Percentiles rank a stretch among this genome's conserved stretches.
Evolutionary conservation across 441 rosid genomes (phyloP).

Genomic region (Populus hybrid): DNA sequence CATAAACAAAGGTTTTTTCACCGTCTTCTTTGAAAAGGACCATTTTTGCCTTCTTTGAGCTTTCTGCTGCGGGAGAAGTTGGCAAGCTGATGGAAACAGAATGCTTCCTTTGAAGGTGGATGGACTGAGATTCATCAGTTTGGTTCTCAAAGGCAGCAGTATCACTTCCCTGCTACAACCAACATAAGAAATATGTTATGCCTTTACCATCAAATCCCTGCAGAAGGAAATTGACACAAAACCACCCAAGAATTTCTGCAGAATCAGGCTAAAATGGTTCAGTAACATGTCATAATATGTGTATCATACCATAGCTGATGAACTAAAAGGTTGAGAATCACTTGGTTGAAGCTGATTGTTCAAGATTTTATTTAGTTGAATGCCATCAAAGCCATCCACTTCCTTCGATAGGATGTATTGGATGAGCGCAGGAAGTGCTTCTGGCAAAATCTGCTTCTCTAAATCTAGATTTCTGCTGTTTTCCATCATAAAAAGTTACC

Average conservation of each 20-base stretch:
- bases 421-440: not conserved
- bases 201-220: not conserved
- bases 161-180: not conserved
- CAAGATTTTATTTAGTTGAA: not conserved
- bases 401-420: not conserved
- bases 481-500: not conserved
- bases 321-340: not conserved
- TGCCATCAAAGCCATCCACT: not conserved
- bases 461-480: not conserved
- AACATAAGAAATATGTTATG: not conserved
- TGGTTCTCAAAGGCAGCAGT: not conserved
- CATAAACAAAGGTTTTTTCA: not conserved
- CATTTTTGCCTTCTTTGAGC: not conserved
- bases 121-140: not conserved
- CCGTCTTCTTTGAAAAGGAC: not conserved
- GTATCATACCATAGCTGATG: not conserved
- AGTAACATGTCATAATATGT: not conserved
- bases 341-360: not conserved
- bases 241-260: not conserved
- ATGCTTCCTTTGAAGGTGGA: not conserved
- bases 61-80: not conserved
- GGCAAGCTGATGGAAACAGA: not conserved
- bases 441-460: not conserved
- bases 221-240: not conserved
- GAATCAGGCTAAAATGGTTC: not conserved